Conservation (phyloP, 805 yeast species). For the Lipomyces spencermartinsiae region DNA sequence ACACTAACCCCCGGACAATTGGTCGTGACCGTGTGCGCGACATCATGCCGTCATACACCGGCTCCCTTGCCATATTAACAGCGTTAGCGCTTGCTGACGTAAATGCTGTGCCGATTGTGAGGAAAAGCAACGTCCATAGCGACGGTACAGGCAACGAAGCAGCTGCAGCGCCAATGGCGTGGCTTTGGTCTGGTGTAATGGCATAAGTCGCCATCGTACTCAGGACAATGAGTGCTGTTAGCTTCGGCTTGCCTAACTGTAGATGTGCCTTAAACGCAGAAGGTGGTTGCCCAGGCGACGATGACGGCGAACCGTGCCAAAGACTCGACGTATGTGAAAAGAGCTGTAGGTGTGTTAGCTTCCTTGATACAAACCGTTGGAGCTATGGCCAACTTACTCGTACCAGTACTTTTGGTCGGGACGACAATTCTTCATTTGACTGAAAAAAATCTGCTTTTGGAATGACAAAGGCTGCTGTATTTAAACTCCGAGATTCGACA, state of each 20-base stretch:
- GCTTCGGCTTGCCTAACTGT: conserved; percentile 86
- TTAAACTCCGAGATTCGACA: neutral
- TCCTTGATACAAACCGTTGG: neutral
- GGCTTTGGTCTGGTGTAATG: conserved; percentile 75
- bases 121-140: conserved; percentile 67
- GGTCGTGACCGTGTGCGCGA: conserved; percentile 87
- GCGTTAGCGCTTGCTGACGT: conserved; percentile 96
- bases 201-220: conserved; percentile 95
- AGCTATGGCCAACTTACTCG: neutral
- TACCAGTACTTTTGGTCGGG: neutral
- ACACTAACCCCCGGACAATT: conserved; percentile 80
- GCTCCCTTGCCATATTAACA: conserved; percentile 96
- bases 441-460: conserved; percentile 16
- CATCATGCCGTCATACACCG: conserved; percentile 86
- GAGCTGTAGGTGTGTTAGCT: neutral
- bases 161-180: conserved; percentile 14
- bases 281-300: conserved; percentile 16
- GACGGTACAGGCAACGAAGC: conserved; percentile 43
- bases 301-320: conserved; percentile 12
- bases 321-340: conserved; percentile 22
- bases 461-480: neutral
- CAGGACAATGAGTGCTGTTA: conserved; percentile 84
- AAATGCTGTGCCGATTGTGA: conserved; percentile 84
- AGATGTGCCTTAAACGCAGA: conserved; percentile 52
- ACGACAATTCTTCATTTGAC: conserved; percentile 19